phyloP scores from a whole-genome alignment of 2,329 filamentous ascomycete genomes.

The Epichloe glyceriae region DNA sequence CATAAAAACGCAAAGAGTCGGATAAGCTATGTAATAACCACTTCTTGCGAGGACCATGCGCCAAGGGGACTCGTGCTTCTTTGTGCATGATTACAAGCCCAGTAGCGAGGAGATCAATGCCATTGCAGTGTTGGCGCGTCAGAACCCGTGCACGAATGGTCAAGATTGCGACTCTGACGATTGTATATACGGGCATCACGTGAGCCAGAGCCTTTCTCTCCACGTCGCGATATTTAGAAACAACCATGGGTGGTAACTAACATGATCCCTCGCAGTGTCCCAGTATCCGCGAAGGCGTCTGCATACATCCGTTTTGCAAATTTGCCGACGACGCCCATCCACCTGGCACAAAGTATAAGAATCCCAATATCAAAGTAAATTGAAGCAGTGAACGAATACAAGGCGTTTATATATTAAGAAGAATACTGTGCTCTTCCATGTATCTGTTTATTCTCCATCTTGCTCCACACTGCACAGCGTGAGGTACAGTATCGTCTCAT shows the following conservation, averaged over 20 bases:
- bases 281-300: constrained; percentile 36
- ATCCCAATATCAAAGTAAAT: constrained; percentile 21
- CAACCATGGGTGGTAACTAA: neutral
- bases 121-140: constrained; percentile 40
- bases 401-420: neutral
- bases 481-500: too few species aligned
- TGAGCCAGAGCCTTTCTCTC: constrained; percentile 21
- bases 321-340: constrained; percentile 41
- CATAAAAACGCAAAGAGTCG: constrained; percentile 37
- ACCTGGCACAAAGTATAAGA: constrained; percentile 40
- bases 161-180: constrained; percentile 44
- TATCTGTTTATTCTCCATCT: too few species aligned
- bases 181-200: constrained; percentile 52
- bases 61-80: constrained; percentile 42
- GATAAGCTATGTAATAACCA: constrained; percentile 51
- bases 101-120: constrained; percentile 41
- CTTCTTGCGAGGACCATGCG: constrained; percentile 44
- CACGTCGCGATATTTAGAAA: neutral
- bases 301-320: constrained; percentile 42
- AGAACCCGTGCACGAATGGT: constrained; percentile 43
- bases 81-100: constrained; percentile 42
- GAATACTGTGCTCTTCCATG: neutral
- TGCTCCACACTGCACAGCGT: too few species aligned
- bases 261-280: constrained; percentile 32
- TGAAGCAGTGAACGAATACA: constrained; percentile 4